Conservation (phyloP, 2,329 filamentous ascomycete genomes). For the Alternaria alternata region DNA sequence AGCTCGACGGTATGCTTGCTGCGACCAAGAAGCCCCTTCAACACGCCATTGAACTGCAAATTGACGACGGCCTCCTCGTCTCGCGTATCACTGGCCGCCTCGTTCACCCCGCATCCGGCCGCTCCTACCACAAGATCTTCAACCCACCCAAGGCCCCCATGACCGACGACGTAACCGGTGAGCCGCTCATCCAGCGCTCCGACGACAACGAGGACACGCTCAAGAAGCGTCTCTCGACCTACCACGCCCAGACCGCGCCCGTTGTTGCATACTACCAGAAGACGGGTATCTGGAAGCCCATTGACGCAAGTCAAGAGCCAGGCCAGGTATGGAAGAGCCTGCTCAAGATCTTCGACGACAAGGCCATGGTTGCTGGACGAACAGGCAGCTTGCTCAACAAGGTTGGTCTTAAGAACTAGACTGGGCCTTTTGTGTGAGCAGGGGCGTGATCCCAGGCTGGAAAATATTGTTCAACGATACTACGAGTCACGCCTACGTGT, state of each 20-base stretch:
- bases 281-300: constrained; percentile 93
- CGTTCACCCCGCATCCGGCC: constrained; percentile 93
- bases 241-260: constrained; percentile 91
- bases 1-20: constrained; percentile 89
- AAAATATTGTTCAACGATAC: constrained; percentile 5
- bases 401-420: constrained; percentile 63
- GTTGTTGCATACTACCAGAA: constrained; percentile 97
- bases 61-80: constrained; percentile 92
- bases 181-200: constrained; percentile 93
- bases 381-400: constrained; percentile 60
- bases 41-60: constrained; percentile 95
- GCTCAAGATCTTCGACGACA: constrained; percentile 79
- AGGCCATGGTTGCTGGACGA: constrained; percentile 49
- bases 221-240: constrained; percentile 92
- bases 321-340: constrained; percentile 95
- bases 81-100: constrained; percentile 96
- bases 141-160: constrained; percentile 94
- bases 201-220: constrained; percentile 97
- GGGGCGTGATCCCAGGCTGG: constrained; percentile 1
- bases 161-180: constrained; percentile 96
- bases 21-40: constrained; percentile 83
- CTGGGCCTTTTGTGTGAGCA: neutral
- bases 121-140: constrained; percentile 98
- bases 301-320: constrained; percentile 96
- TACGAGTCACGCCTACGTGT: constrained; percentile 13